Conservation (phyloP, 208 protist genomes). For the Balamuthia mandrillaris region DNA sequence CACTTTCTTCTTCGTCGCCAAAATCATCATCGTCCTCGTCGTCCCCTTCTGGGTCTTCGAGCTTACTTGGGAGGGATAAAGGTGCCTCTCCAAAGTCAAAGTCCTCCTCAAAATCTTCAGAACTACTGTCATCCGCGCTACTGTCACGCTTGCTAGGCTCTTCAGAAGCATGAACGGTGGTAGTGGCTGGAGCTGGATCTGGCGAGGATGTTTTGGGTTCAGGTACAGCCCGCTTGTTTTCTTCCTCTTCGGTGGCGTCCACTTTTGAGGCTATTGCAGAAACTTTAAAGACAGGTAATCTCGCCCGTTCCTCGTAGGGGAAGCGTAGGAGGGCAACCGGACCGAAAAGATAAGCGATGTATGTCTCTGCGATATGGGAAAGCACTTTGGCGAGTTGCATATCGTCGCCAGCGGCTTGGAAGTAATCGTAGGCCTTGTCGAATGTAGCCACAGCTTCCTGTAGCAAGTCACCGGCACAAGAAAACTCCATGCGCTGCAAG, state of each 20-base stretch:
- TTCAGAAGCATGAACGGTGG: neutral
- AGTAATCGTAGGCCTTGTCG: slow-evolving; percentile 20
- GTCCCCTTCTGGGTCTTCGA: too few species aligned
- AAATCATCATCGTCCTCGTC: neutral
- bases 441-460: slow-evolving; percentile 11
- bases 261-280: neutral
- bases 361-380: neutral
- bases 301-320: slow-evolving; percentile 14
- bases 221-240: too few species aligned
- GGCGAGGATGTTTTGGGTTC: too few species aligned
- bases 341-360: neutral
- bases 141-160: too few species aligned
- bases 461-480: slow-evolving; percentile 10
- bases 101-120: too few species aligned
- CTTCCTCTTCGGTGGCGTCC: neutral
- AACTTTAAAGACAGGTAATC: neutral
- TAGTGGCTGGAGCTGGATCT: too few species aligned
- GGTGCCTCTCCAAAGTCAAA: too few species aligned
- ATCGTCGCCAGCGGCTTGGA: slow-evolving; percentile 24
- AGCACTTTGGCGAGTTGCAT: neutral
- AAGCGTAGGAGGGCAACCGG: slow-evolving; percentile 2
- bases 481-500: too few species aligned
- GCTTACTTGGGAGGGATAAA: too few species aligned
- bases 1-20: neutral
- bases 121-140: too few species aligned